These are phyloP conservation scores for Fusarium miscanthi DNA, from an alignment of 2,329 filamentous ascomycete genomes.

Conservation along the genomic window DNA sequence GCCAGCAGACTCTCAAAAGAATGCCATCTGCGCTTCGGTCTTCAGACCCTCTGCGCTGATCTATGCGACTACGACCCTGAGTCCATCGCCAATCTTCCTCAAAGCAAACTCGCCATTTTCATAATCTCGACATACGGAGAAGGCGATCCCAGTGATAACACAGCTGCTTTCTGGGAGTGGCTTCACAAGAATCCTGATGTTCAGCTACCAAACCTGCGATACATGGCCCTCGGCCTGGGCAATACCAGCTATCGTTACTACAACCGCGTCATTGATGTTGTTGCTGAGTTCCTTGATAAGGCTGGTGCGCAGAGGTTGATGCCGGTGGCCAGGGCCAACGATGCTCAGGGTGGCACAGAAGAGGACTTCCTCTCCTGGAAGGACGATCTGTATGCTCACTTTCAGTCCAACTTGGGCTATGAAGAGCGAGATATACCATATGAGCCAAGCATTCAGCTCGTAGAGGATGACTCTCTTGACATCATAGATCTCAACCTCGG, in stretches of 20 bases:
- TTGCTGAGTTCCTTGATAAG: slow-evolving; percentile 39
- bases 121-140: slow-evolving; percentile 55
- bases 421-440: slow-evolving; percentile 39
- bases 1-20: slow-evolving; percentile 90
- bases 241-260: slow-evolving; percentile 54
- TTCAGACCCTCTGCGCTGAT: slow-evolving; percentile 84
- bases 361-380: slow-evolving; percentile 54
- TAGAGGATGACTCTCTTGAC: slow-evolving; percentile 40
- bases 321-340: slow-evolving; percentile 48
- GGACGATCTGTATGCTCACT: slow-evolving; percentile 42
- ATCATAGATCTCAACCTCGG: slow-evolving; percentile 40
- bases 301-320: slow-evolving; percentile 46
- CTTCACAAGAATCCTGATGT: slow-evolving; percentile 30
- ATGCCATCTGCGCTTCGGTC: slow-evolving; percentile 84
- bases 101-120: slow-evolving; percentile 49
- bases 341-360: slow-evolving; percentile 48
- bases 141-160: slow-evolving; percentile 55
- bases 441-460: slow-evolving; percentile 30
- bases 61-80: slow-evolving; percentile 60
- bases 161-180: slow-evolving; percentile 47
- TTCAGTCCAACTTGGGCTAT: slow-evolving; percentile 33
- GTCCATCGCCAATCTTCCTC: slow-evolving; percentile 46
- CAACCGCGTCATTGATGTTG: slow-evolving; percentile 50
- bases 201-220: slow-evolving; percentile 43
- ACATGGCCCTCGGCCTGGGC: slow-evolving; percentile 53